A percentile compares a stretch with the other conserved stretches of the same genome.
phyloP scores from a whole-genome alignment of 345 rosid species.

The Linum usitatissimum region DNA sequence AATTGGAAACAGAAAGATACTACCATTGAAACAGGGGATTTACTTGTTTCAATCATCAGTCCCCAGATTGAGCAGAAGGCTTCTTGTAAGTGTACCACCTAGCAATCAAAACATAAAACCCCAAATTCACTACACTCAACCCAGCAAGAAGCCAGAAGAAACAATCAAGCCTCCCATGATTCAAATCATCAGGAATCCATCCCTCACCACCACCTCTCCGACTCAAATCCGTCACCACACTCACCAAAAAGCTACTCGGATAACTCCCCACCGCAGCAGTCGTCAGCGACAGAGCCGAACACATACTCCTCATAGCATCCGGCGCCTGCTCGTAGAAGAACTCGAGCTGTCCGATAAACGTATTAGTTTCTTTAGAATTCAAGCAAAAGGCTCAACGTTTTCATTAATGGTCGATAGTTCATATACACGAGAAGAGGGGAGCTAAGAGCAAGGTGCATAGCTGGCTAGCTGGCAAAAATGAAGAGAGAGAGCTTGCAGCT shows the following conservation, averaged over 20 bases:
- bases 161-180: slow-evolving; percentile 29
- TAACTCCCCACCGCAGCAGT: slow-evolving; percentile 1
- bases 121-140: slow-evolving; percentile 25
- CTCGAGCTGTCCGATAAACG: slow-evolving; percentile 26
- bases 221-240: background rate
- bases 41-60: no score
- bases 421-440: no score
- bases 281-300: slow-evolving; percentile 20
- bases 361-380: no score
- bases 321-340: slow-evolving; percentile 28
- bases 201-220: background rate
- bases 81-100: slow-evolving; percentile 30
- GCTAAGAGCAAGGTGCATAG: no score
- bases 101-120: slow-evolving; percentile 24
- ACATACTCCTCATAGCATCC: slow-evolving; percentile 24
- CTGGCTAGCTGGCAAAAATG: no score
- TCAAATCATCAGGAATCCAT: slow-evolving; percentile 33
- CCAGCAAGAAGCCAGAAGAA: slow-evolving; percentile 34
- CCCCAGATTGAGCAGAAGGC: background rate
- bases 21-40: no score
- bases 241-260: slow-evolving; percentile 1
- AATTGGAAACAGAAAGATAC: no score
- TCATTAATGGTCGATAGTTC: no score
- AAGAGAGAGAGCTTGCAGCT: no score
- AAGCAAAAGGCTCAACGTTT: no score